These are phyloP conservation scores for Glaciozyma martinii DNA, from an alignment of 768 basidiomycete species.

Conservation along the genomic window DNA sequence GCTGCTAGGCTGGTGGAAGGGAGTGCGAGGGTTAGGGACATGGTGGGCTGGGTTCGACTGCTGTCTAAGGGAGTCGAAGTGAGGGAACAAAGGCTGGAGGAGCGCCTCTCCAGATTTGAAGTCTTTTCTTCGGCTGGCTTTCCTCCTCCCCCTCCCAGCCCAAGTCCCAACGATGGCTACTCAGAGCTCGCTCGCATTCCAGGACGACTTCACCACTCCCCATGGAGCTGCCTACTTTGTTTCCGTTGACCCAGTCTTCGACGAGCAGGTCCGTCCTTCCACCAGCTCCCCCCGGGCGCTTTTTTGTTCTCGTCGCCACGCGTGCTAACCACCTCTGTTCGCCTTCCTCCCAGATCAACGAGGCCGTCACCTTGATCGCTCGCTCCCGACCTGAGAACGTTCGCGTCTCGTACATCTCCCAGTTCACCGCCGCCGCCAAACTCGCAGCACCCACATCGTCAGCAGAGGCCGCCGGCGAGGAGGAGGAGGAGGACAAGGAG, in stretches of 20 bases:
- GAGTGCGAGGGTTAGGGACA: slow-evolving; percentile 16
- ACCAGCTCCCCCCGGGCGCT: not conserved
- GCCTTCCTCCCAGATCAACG: slow-evolving; percentile 7
- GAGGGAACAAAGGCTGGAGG: not conserved
- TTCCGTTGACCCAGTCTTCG: slow-evolving; percentile 25
- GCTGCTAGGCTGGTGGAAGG: slow-evolving; percentile 14
- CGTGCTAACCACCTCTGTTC: not conserved
- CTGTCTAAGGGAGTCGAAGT: not conserved
- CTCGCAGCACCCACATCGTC: slow-evolving; percentile 8
- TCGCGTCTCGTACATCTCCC: slow-evolving; percentile 6
- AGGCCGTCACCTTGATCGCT: slow-evolving; percentile 12
- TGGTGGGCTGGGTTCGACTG: not conserved
- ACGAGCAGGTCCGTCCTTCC: slow-evolving; percentile 9
- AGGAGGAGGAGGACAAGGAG: not conserved
- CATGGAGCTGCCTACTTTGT: slow-evolving; percentile 21
- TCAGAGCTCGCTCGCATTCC: slow-evolving; percentile 13
- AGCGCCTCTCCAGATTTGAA: too few species aligned
- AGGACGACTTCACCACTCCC: slow-evolving; percentile 17
- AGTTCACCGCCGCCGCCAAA: slow-evolving; percentile 9
- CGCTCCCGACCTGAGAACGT: slow-evolving; percentile 17
- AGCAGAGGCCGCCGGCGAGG: slow-evolving; percentile 1
- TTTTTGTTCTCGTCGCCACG: not conserved
- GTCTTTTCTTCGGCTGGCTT: not conserved
- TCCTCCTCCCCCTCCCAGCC: not conserved
- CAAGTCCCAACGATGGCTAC: slow-evolving; percentile 4